phyloP scores from a whole-genome alignment of 768 basidiomycete species.

The Trametes villosa region DNA sequence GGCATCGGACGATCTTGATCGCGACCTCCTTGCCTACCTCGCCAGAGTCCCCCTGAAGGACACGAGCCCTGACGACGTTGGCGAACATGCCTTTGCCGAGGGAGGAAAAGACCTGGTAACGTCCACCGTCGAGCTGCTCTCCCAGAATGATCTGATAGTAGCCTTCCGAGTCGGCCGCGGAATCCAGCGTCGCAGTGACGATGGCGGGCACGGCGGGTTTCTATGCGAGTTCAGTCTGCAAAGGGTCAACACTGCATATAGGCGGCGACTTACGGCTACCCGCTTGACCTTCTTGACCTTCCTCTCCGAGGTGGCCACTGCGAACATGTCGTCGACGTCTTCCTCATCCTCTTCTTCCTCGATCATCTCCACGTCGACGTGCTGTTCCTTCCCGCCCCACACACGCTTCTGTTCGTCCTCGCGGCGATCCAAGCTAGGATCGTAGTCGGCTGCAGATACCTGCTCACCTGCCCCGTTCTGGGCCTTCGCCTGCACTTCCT shows the following conservation, averaged over 20 bases:
- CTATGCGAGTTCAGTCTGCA: conserved; percentile 32
- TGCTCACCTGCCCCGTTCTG: conserved; percentile 61
- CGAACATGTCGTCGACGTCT: conserved; percentile 96
- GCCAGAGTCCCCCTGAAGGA: conserved; percentile 65
- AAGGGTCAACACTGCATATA: neutral
- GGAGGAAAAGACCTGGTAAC: conserved; percentile 93
- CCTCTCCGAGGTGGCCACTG: conserved; percentile 53
- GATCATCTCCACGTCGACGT: conserved; percentile 48
- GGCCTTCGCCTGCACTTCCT: conserved; percentile 50
- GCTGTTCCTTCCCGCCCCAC: conserved; percentile 45
- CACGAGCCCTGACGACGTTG: conserved; percentile 89
- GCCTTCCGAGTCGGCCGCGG: conserved; percentile 92
- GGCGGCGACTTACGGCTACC: conserved; percentile 47
- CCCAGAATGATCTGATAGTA: conserved; percentile 95
- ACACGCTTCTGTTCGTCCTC: conserved; percentile 82
- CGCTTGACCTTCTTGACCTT: conserved; percentile 63
- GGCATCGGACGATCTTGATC: conserved; percentile 94
- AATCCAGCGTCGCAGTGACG: conserved; percentile 82
- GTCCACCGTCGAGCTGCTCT: conserved; percentile 88
- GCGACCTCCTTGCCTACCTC: conserved; percentile 80
- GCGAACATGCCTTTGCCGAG: conserved; percentile 99
- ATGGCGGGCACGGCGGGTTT: conserved; percentile 60
- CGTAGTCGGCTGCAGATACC: conserved; percentile 92
- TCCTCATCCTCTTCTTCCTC: conserved; percentile 62
- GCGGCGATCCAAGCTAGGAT: conserved; percentile 79